Base-by-base conservation (phyloP, 192 early-diverging fungal genomes). In the Gryganskiella cystojenkinii region DNA sequence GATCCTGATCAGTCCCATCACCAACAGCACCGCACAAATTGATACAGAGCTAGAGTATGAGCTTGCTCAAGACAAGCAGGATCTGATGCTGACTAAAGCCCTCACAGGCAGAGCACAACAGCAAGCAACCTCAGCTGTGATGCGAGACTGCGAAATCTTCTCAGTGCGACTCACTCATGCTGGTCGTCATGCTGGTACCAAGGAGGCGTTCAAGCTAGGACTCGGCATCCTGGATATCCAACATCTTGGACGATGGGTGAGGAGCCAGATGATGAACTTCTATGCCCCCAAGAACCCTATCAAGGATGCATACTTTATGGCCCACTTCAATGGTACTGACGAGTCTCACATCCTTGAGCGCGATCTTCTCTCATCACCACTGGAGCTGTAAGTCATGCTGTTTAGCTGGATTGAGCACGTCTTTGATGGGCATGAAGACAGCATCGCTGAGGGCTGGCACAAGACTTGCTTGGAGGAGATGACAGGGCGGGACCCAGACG, bases 121-220 rank as follows among this genome's bases (percentile, higher is more conserved):
- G 9, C 24, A 8, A 8, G 50, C 50, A 52, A 75, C 71, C 19
- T 6, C 40, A 13, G 25, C 64, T 44, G 64, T 75, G 1, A 75
- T 75, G 71, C 63, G 59, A 7, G 24, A 50, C 22, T 75, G 71
- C 24, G 56, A 58, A 15, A 64, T 75, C 19, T 62, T 66, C 42
- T 56, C 64, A 11, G 24, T 43, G 2, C 65, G 55, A 24, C 28
- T 61, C 19, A 67, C 63, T 8, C 71, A 62, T 47, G 22, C 63
- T 20, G 71, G 71, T 13, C 71, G 64, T 0, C 58, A 61, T 53
- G 51, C 64, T 28, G 67, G 67, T 3, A 40, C 25, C 5, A 27
- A 42, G 34, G 67, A 69, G 19, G 67, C 57, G 13, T 69, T 59
- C 30, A 25, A 52, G 13, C 59, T 52, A 6, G 33, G 52, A 22